Base-by-base conservation (phyloP, 2,329 filamentous ascomycete species). In the Verticillium zaregamsianum region DNA sequence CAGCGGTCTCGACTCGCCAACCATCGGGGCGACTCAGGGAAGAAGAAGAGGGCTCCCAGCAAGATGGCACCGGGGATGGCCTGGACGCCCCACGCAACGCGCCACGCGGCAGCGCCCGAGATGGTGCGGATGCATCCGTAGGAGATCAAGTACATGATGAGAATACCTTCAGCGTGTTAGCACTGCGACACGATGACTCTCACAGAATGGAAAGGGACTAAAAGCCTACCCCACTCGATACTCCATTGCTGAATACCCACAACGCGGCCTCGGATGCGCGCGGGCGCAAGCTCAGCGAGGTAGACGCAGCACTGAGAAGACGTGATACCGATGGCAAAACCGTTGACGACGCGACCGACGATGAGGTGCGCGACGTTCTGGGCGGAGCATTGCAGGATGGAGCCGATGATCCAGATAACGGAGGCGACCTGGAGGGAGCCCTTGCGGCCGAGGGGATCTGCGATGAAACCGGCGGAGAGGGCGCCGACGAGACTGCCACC, bases 201-300 rank as follows among this genome's bases (percentile, higher is more conserved):
- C 39, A 49, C 17, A 1, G 12, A 11, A 28, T 28, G 1, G 3
- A 65, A 54, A 57, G 67, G 17, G 39, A 23, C 17, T n/a, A 17
- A 9, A 52, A 11, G 33, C 33, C 1, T 52, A 52, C 74, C 74
- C 73, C 74, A 90, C 66, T 90, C 90, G 64, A 93, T 92, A 31
- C 89, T 87, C 79, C 88, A 89, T 72, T 92, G 90, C 72, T 92
- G 89, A 54, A 86, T 83, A 59, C 88, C 86, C 17, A 93, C 88
- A 37, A 93, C 80, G 54, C 86, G 82, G 17, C 88, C 89, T 64
- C 88, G 82, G 64, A 75, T 80, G 39, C 73, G 68, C 2, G 82
- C 80, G 56, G 84, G 83, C 20, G 88, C 85, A 33, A 90, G 79
- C 70, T 91, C 88, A 25, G 86, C 83, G 25, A 90, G 83, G 69